These are phyloP conservation scores for Antitrichia curtipendula DNA, from an alignment of 225 moss, liverwort and hornwort species.

Conservation along the genomic window DNA sequence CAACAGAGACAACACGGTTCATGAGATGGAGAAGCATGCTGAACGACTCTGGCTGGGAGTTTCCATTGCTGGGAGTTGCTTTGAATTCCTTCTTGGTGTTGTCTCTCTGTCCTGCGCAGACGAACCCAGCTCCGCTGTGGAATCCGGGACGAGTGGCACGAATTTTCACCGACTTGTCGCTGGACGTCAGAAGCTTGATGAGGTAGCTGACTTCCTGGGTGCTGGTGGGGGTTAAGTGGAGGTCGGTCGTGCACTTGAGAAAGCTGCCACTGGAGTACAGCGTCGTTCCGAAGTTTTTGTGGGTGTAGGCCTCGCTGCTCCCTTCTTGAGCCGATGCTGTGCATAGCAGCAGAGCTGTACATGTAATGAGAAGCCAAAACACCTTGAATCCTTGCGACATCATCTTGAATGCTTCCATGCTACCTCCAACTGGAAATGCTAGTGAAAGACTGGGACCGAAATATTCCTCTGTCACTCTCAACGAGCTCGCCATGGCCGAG, in stretches of 20 bases:
- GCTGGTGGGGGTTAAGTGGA: not conserved
- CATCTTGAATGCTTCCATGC: not conserved
- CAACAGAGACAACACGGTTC: slow-evolving; percentile 23
- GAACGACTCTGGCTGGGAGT: not conserved
- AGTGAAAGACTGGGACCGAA: not conserved
- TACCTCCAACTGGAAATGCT: not conserved
- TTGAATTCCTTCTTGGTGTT: not conserved
- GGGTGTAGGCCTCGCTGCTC: not conserved
- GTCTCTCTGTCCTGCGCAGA: slow-evolving; percentile 19
- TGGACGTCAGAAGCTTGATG: not conserved
- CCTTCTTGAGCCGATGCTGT: not conserved
- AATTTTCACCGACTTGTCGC: slow-evolving; percentile 11
- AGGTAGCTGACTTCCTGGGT: slow-evolving; percentile 8
- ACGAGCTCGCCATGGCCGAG: not conserved
- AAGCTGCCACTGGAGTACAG: slow-evolving; percentile 1
- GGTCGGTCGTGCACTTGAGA: slow-evolving; percentile 20
- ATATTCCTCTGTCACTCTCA: not conserved
- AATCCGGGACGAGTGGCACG: slow-evolving; percentile 25
- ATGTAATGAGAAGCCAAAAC: not conserved
- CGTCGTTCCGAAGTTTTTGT: not conserved
- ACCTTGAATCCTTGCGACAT: not conserved
- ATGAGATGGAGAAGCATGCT: slow-evolving; percentile 26
- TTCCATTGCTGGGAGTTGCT: not conserved
- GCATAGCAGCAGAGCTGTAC: not conserved
- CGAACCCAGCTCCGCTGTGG: slow-evolving; percentile 14